Evolutionary conservation across 2,329 filamentous ascomycete species (phyloP), one percentile per base, ranked within the genome.

Genomic region (Myriosclerotinia duriaeana): DNA sequence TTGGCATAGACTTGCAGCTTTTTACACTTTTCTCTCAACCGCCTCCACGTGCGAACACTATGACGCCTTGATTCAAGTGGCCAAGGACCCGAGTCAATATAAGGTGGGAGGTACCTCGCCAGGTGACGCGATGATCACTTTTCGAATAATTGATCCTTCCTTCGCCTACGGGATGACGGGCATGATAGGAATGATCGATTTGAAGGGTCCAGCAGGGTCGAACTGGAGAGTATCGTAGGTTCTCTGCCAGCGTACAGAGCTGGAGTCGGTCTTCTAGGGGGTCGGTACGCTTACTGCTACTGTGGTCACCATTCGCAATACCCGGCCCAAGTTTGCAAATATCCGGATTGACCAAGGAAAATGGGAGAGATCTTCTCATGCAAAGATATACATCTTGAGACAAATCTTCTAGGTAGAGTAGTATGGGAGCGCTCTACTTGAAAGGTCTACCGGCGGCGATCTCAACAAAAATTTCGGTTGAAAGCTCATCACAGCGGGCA

Each of bases 101-200:
- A 50, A 50, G 7, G 34, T 38, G 14, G 30, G 14, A 38, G 34
- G 14, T 50, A 30, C 17, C 58, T 50, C 12, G 7, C 17, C 22
- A 48, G 56, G 56, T 48, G 14, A 36, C 30, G 42, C 44, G 44
- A 38, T 14, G 58, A 50, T 40, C 20, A 38, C 44, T 50, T 50
- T 30, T 60, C n/a, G 14, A 26, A 38, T 14, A 22, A 38, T 61
- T 36, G 34, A 40, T 38, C n/a, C 34, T 52, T 61, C 15, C 46
- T 61, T 40, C 30, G n/a, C 58, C 44, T 61, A 61, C 44, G 20
- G 34, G 44, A 61, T 61, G 58, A 50, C 58, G n/a, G 44, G 12
- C 34, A 61, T 61, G 58, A 36, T 36, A 60, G 30, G 14, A 50
- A 50, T n/a, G 58, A 26, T 61, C 46, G 20, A 50, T 44, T 38